These are phyloP conservation scores for Hemileccinum rubropunctum DNA, from an alignment of 768 basidiomycete species.

Conservation along the genomic window DNA sequence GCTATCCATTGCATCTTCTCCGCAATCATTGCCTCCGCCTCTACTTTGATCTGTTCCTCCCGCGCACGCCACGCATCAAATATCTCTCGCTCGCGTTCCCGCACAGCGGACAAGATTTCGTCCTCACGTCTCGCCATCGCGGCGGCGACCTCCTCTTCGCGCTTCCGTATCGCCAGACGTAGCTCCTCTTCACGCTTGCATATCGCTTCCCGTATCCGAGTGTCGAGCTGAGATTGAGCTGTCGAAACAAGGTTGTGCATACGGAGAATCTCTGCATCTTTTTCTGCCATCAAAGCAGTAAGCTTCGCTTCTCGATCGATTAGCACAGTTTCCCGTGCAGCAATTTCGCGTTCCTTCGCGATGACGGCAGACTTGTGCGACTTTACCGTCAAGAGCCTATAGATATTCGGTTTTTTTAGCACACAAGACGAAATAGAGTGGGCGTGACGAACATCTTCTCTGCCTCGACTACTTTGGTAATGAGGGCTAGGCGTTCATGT, in stretches of 20 bases:
- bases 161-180: slow-evolving; percentile 56
- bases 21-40: slow-evolving; percentile 41
- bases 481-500: slow-evolving; percentile 72
- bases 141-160: slow-evolving; percentile 67
- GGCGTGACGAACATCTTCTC: slow-evolving; percentile 63
- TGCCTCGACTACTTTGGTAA: slow-evolving; percentile 69
- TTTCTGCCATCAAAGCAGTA: slow-evolving; percentile 44
- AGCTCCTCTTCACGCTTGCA: slow-evolving; percentile 66
- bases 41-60: slow-evolving; percentile 50
- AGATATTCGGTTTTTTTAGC: not conserved
- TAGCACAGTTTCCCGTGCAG: slow-evolving; percentile 52
- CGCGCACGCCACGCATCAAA: slow-evolving; percentile 54
- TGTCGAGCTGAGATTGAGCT: slow-evolving; percentile 41
- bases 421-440: not conserved
- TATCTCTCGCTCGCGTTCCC: slow-evolving; percentile 61
- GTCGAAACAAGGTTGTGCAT: slow-evolving; percentile 42
- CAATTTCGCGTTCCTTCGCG: slow-evolving; percentile 63
- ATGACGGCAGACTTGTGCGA: slow-evolving; percentile 53
- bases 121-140: slow-evolving; percentile 67
- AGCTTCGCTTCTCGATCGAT: slow-evolving; percentile 56
- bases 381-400: slow-evolving; percentile 65
- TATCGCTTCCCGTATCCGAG: slow-evolving; percentile 55
- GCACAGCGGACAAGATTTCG: slow-evolving; percentile 68
- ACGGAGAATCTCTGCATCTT: slow-evolving; percentile 59
- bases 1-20: slow-evolving; percentile 48